Conservation (phyloP, 768 basidiomycete genomes). For the Myochromella boudieri region DNA sequence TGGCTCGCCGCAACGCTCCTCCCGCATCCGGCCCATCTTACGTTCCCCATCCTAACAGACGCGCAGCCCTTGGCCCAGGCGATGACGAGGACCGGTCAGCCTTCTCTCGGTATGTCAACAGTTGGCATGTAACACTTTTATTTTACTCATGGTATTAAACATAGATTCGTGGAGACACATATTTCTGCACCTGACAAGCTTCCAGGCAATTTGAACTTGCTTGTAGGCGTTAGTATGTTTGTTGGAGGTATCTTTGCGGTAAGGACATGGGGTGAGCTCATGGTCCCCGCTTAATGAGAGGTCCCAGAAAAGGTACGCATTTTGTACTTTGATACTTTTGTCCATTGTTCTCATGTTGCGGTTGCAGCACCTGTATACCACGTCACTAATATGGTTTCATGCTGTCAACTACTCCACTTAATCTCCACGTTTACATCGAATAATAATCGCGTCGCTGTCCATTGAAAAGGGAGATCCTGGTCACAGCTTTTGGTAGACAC, state of each 20-base stretch:
- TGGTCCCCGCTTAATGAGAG: conserved; percentile 67
- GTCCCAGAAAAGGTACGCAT: not conserved
- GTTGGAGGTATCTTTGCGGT: conserved; percentile 67
- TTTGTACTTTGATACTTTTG: not conserved
- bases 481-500: too few relatives aligned
- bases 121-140: not conserved
- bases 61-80: conserved; percentile 47
- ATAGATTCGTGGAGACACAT: conserved; percentile 57
- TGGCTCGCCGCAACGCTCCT: conserved; percentile 69
- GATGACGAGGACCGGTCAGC: conserved; percentile 70
- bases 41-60: conserved; percentile 45
- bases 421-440: not conserved
- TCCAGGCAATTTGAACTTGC: conserved; percentile 69
- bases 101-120: conserved; percentile 45
- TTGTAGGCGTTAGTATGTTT: conserved; percentile 66
- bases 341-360: not conserved
- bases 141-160: conserved; percentile 1
- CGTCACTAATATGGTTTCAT: not conserved
- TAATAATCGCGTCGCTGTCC: too few relatives aligned
- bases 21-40: conserved; percentile 53
- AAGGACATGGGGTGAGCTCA: conserved; percentile 76
- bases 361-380: not conserved
- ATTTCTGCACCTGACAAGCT: conserved; percentile 73
- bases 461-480: too few relatives aligned
- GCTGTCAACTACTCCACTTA: not conserved